A percentile compares a stretch with the other conserved stretches of the same genome.
Evolutionary conservation across 2,329 filamentous ascomycete species (phyloP).

Genomic region (Thielaviopsis musarum): DNA sequence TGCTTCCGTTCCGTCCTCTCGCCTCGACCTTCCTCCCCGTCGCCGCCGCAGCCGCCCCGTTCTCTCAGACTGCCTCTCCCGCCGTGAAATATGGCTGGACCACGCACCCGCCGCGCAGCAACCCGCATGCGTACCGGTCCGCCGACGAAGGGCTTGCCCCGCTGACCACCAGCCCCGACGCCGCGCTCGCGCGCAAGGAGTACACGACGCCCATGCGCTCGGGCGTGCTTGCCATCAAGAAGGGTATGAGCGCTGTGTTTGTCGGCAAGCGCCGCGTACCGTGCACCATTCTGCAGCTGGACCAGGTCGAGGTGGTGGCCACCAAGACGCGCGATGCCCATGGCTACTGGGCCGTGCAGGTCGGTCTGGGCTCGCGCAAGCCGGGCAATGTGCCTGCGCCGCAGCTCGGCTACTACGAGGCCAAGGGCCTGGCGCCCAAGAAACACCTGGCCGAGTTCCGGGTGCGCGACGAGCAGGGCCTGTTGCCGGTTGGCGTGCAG

Average conservation of each 20-base stretch:
- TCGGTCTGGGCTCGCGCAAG: slow-evolving; percentile 62
- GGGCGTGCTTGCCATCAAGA: slow-evolving; percentile 75
- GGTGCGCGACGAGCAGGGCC: slow-evolving; percentile 54
- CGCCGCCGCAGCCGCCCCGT: slow-evolving; percentile 9
- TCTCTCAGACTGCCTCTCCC: slow-evolving; percentile 29
- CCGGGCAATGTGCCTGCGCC: slow-evolving; percentile 65
- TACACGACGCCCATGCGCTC: slow-evolving; percentile 50
- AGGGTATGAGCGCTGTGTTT: slow-evolving; percentile 90
- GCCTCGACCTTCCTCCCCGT: not conserved
- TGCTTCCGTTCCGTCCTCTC: not conserved
- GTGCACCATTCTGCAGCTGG: slow-evolving; percentile 86
- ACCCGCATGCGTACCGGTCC: slow-evolving; percentile 46
- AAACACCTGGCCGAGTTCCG: slow-evolving; percentile 71
- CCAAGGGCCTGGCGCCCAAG: slow-evolving; percentile 69
- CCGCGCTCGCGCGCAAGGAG: slow-evolving; percentile 41
- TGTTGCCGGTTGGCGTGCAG: slow-evolving; percentile 58
- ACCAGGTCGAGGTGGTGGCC: slow-evolving; percentile 75
- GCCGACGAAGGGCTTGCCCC: slow-evolving; percentile 35
- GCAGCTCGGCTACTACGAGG: slow-evolving; percentile 74
- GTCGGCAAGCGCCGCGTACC: slow-evolving; percentile 61
- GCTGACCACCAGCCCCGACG: slow-evolving; percentile 40
- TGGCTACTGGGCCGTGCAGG: slow-evolving; percentile 88
- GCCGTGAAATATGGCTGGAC: slow-evolving; percentile 45
- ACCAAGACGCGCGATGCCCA: slow-evolving; percentile 67
- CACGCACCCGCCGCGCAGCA: slow-evolving; percentile 33